Percentiles rank a stretch among this genome's conserved stretches.
These are phyloP conservation scores for Arthrobotrys megalospora DNA, from an alignment of 2,329 filamentous ascomycete species.

Conservation along the genomic window DNA sequence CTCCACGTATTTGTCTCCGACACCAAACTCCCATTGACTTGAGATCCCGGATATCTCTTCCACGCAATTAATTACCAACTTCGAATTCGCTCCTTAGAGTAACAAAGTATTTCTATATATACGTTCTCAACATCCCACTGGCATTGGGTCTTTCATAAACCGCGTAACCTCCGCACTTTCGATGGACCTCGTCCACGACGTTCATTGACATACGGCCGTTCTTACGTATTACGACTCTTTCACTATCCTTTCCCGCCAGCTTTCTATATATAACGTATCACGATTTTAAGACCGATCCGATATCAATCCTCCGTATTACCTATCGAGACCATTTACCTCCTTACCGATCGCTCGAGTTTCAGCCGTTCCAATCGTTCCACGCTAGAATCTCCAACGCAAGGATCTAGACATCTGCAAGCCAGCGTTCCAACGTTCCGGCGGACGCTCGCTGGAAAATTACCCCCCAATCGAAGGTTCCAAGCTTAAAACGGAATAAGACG, in stretches of 20 bases:
- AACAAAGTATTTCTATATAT: neutral
- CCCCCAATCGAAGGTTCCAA: too few species aligned
- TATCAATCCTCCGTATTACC: neutral
- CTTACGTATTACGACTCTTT: neutral
- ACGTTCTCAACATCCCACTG: neutral
- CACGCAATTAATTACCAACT: conserved; percentile 10
- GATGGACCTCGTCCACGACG: neutral
- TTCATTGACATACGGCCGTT: neutral
- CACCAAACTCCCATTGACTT: neutral
- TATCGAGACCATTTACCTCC: neutral
- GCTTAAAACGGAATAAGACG: too few species aligned
- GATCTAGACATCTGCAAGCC: too few species aligned
- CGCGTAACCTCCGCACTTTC: neutral
- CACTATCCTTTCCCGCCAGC: conserved; percentile 3
- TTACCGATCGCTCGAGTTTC: neutral
- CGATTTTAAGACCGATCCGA: neutral
- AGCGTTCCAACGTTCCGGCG: too few species aligned
- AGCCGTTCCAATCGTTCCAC: neutral
- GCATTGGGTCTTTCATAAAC: conserved; percentile 1
- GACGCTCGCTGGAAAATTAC: too few species aligned
- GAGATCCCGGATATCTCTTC: neutral
- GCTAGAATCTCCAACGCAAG: neutral
- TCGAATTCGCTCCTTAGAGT: conserved; percentile 7
- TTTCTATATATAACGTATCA: neutral
- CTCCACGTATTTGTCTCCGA: neutral